Conservation (phyloP, 2,329 filamentous ascomycete species). For the Fusarium sororula region DNA sequence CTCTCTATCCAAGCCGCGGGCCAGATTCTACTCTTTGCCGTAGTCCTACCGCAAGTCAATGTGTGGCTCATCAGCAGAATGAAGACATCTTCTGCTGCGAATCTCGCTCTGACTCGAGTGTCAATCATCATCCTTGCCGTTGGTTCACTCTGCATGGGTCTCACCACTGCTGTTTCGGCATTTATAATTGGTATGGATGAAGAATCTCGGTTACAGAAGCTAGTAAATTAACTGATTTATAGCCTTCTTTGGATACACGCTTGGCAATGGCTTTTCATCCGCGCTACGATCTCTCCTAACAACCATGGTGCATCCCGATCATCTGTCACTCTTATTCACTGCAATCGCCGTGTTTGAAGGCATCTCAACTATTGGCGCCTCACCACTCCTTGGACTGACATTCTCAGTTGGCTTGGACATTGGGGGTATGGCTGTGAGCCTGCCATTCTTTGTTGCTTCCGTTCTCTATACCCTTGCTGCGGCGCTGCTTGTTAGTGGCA, state of each 20-base stretch:
- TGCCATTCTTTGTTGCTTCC: background rate
- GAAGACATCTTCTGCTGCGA: background rate
- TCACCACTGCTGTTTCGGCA: background rate
- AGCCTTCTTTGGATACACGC: background rate
- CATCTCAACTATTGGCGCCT: background rate
- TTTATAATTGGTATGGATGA: background rate
- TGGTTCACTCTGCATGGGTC: background rate
- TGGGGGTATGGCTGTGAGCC: background rate
- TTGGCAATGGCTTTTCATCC: background rate
- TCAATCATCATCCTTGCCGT: background rate
- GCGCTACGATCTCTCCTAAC: background rate
- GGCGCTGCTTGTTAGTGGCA: background rate
- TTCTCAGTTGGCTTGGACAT: background rate
- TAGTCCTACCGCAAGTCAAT: background rate
- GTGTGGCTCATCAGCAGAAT: background rate
- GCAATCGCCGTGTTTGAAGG: background rate
- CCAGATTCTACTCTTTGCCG: background rate
- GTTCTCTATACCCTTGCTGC: background rate
- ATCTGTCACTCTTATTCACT: background rate
- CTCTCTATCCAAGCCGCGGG: background rate
- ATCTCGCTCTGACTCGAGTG: background rate
- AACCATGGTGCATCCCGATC: background rate
- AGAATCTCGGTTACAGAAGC: no score
- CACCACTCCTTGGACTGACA: background rate
- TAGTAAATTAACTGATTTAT: background rate